A percentile compares a stretch with the other conserved stretches of the same genome.
phyloP scores from a whole-genome alignment of 2,329 filamentous ascomycete species.

The Trichoderma guizhouense region DNA sequence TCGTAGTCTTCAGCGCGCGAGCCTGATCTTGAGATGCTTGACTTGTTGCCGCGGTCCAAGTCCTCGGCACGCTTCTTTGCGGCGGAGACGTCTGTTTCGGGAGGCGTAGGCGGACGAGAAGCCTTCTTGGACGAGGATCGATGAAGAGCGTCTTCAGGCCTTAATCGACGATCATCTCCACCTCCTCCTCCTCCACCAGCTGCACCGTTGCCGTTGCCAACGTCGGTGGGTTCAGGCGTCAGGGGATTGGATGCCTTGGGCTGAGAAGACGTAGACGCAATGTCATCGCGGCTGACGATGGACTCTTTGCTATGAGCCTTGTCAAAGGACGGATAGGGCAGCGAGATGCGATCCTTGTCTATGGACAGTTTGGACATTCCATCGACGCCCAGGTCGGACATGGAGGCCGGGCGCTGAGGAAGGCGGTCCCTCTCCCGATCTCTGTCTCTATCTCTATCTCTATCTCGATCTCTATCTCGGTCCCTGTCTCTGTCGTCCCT shows the following conservation, averaged over 20 bases:
- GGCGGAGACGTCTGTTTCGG: slow-evolving; percentile 58
- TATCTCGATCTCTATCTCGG: slow-evolving; percentile 34
- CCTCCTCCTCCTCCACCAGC: slow-evolving; percentile 46
- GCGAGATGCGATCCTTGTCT: slow-evolving; percentile 46
- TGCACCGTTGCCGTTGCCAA: slow-evolving; percentile 52
- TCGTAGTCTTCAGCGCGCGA: slow-evolving; percentile 43
- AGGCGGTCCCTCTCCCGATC: slow-evolving; percentile 31
- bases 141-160: slow-evolving; percentile 43
- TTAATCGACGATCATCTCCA: slow-evolving; percentile 44
- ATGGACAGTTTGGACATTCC: slow-evolving; percentile 39
- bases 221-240: slow-evolving; percentile 71
- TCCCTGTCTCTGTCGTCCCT: slow-evolving; percentile 28
- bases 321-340: slow-evolving; percentile 80
- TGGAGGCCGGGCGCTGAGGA: slow-evolving; percentile 31
- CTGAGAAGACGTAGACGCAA: slow-evolving; percentile 32
- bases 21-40: slow-evolving; percentile 41
- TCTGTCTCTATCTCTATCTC: slow-evolving; percentile 36
- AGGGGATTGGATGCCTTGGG: slow-evolving; percentile 36
- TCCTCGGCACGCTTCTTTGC: slow-evolving; percentile 37
- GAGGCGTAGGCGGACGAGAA: slow-evolving; percentile 58
- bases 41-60: slow-evolving; percentile 27
- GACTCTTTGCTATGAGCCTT: slow-evolving; percentile 90
- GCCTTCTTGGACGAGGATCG: slow-evolving; percentile 40
- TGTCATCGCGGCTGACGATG: slow-evolving; percentile 60
- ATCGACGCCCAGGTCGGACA: slow-evolving; percentile 46